These are phyloP conservation scores for Venturia aucupariae DNA, from an alignment of 2,329 filamentous ascomycete genomes.

Conservation along the genomic window DNA sequence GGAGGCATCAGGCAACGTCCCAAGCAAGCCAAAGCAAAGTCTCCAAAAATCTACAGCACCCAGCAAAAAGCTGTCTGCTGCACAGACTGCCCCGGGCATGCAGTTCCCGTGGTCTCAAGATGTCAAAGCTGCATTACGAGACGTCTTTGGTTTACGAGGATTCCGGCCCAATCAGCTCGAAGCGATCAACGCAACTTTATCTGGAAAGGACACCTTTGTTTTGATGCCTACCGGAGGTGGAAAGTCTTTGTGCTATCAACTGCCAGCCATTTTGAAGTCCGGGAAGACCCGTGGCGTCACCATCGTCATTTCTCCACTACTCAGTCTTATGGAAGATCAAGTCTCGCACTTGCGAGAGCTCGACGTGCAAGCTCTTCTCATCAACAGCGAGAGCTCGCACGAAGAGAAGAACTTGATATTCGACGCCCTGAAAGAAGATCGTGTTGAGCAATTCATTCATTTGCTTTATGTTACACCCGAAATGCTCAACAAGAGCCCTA, in stretches of 20 bases:
- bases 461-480: slow-evolving; percentile 94
- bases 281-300: slow-evolving; percentile 82
- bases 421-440: slow-evolving; percentile 48
- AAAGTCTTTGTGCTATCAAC: slow-evolving; percentile 93
- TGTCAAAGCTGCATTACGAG: slow-evolving; percentile 68
- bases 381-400: slow-evolving; percentile 66
- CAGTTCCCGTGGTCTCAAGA: slow-evolving; percentile 75
- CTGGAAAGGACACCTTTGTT: slow-evolving; percentile 83
- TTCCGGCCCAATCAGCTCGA: slow-evolving; percentile 90
- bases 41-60: background rate
- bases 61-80: background rate
- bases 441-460: slow-evolving; percentile 69
- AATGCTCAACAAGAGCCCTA: slow-evolving; percentile 77
- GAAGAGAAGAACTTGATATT: slow-evolving; percentile 59
- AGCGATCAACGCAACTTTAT: slow-evolving; percentile 87
- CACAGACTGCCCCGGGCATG: slow-evolving; percentile 33
- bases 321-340: slow-evolving; percentile 97
- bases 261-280: slow-evolving; percentile 74
- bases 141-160: slow-evolving; percentile 73
- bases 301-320: slow-evolving; percentile 84
- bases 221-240: slow-evolving; percentile 97
- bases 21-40: slow-evolving; percentile 3
- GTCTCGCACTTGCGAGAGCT: slow-evolving; percentile 70
- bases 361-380: slow-evolving; percentile 67
- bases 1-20: background rate